Conservation (phyloP, 805 yeast species). For the Yarrowia phangngaensis region DNA sequence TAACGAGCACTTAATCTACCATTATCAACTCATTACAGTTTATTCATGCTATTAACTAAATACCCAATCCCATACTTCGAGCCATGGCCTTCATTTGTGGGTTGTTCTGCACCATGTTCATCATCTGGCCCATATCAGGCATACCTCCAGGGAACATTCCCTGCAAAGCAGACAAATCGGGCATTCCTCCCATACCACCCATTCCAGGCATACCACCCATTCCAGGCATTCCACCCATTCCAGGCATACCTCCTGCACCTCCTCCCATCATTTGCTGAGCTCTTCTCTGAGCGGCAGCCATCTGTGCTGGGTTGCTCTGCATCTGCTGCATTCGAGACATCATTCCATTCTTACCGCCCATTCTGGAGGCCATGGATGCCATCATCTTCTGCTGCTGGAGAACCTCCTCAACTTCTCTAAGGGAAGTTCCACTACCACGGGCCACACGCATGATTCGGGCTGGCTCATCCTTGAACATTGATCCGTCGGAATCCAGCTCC, state of each 20-base stretch:
- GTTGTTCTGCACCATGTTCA: conserved; percentile 53
- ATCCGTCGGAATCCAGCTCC: conserved; percentile 88
- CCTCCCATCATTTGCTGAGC: conserved; percentile 49
- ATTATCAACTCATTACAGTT: neutral
- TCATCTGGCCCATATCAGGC: conserved; percentile 64
- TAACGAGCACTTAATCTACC: no score
- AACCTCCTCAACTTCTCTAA: conserved; percentile 88
- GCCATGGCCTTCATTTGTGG: conserved; percentile 48
- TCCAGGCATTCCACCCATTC: conserved; percentile 61
- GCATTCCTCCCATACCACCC: conserved; percentile 44
- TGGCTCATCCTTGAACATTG: conserved; percentile 73
- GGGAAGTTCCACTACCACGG: conserved; percentile 89
- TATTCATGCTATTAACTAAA: neutral
- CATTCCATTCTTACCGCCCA: conserved; percentile 52
- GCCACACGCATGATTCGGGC: conserved; percentile 86
- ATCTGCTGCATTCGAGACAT: conserved; percentile 44
- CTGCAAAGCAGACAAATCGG: conserved; percentile 41
- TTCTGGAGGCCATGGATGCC: conserved; percentile 62
- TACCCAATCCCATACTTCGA: conserved; percentile 8
- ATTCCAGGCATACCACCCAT: conserved; percentile 48
- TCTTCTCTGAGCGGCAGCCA: conserved; percentile 48
- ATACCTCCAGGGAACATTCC: conserved; percentile 47
- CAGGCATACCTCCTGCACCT: conserved; percentile 47
- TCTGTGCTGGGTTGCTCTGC: conserved; percentile 40
- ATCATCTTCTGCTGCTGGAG: conserved; percentile 87